Evolutionary conservation across 176 grass and related monocot genomes (phyloP).

Genomic region (Ensete glaucum): DNA sequence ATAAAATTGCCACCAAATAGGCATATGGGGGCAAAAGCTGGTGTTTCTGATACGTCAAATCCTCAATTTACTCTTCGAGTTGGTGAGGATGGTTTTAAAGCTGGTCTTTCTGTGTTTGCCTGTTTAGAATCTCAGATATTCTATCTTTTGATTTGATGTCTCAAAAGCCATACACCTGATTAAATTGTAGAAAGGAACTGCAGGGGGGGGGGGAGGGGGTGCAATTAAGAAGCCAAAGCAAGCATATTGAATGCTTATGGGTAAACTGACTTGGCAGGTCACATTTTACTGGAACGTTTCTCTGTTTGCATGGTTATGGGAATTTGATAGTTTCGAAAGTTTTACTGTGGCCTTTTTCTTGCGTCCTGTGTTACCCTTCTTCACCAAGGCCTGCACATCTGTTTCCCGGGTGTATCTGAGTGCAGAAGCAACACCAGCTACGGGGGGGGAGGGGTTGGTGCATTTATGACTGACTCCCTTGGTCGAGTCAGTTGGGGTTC

Average conservation of each 20-base stretch:
- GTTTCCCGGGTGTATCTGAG: too few relatives aligned
- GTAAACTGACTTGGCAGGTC: background rate
- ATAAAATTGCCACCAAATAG: background rate
- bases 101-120: background rate
- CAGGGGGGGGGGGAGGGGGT: background rate
- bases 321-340: background rate
- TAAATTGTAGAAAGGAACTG: background rate
- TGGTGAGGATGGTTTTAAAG: background rate
- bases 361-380: background rate
- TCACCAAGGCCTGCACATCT: too few relatives aligned
- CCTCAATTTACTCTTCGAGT: background rate
- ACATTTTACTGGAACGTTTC: background rate
- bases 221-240: background rate
- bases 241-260: background rate
- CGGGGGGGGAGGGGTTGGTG: background rate
- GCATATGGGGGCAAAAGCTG: background rate
- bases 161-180: background rate
- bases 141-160: background rate
- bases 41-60: constrained; percentile 2
- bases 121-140: background rate
- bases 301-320: background rate
- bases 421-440: background rate
- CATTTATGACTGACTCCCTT: background rate
- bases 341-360: background rate
- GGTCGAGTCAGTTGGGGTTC: background rate